These are phyloP conservation scores for Phytophthora foliorum DNA, from an alignment of 352 stramenopile genomes.

Conservation along the genomic window DNA sequence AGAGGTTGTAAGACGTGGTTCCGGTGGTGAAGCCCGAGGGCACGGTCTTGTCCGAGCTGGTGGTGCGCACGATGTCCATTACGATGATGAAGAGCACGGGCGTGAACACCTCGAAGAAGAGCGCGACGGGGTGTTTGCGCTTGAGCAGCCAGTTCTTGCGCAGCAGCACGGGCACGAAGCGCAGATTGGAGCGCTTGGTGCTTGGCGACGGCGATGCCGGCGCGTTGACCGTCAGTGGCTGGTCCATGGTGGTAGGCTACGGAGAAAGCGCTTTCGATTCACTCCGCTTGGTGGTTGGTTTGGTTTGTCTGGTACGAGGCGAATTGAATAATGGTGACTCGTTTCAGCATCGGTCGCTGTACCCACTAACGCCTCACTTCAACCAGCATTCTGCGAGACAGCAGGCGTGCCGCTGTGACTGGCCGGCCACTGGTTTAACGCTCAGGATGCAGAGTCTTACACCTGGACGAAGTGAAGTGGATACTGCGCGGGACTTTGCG, in stretches of 20 bases:
- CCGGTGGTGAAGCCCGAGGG: constrained; percentile 46
- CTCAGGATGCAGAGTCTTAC: background rate
- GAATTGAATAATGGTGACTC: constrained; percentile 22
- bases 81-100: constrained; percentile 70
- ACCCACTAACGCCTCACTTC: constrained; percentile 13
- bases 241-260: constrained; percentile 14
- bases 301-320: background rate
- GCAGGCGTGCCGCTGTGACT: background rate
- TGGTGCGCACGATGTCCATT: constrained; percentile 63
- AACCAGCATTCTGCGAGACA: constrained; percentile 13
- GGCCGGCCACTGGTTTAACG: background rate
- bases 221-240: constrained; percentile 29
- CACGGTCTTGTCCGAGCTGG: constrained; percentile 44
- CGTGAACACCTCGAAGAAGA: constrained; percentile 68
- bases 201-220: background rate
- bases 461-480: constrained; percentile 12
- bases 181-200: constrained; percentile 36
- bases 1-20: constrained; percentile 53
- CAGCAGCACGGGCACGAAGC: constrained; percentile 67
- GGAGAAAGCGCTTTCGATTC: background rate
- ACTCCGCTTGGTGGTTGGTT: background rate
- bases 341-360: constrained; percentile 8
- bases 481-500: constrained; percentile 12
- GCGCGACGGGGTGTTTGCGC: constrained; percentile 57
- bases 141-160: constrained; percentile 88